Evolutionary conservation across 306 rosid species (phyloP).

Genomic region (Crotalaria pallida): DNA sequence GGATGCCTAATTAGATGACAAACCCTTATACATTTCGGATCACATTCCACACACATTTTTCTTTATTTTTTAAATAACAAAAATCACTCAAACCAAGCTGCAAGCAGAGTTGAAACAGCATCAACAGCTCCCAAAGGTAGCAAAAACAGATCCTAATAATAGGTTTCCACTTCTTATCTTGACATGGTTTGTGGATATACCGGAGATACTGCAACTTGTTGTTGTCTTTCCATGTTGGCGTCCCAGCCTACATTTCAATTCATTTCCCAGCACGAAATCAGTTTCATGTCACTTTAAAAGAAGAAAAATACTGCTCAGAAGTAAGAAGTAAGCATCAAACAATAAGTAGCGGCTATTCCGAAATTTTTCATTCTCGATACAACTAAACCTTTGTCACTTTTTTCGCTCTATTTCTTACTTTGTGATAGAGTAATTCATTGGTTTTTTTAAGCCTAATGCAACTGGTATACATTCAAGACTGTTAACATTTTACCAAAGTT

Average conservation of each 20-base stretch:
- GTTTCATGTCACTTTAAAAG: background rate
- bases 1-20: background rate
- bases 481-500: background rate
- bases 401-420: background rate
- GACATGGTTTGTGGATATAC: slow-evolving; percentile 32
- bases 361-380: too few species aligned
- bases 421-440: background rate
- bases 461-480: background rate
- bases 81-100: slow-evolving; percentile 15
- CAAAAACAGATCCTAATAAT: background rate
- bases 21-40: background rate
- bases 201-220: slow-evolving; percentile 22
- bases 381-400: background rate
- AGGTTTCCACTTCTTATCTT: slow-evolving; percentile 30
- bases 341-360: too few species aligned
- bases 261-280: background rate
- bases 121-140: background rate
- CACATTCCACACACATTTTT: background rate
- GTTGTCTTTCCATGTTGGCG: slow-evolving; percentile 51
- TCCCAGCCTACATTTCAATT: slow-evolving; percentile 52
- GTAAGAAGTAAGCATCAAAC: background rate
- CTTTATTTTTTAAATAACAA: background rate
- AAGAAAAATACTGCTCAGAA: background rate
- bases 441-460: background rate
- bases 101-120: slow-evolving; percentile 7